A percentile compares a stretch with the other conserved stretches of the same genome.
Conservation (phyloP, 129 eudicot genomes). For the Pseudognaphalium luteoalbum region DNA sequence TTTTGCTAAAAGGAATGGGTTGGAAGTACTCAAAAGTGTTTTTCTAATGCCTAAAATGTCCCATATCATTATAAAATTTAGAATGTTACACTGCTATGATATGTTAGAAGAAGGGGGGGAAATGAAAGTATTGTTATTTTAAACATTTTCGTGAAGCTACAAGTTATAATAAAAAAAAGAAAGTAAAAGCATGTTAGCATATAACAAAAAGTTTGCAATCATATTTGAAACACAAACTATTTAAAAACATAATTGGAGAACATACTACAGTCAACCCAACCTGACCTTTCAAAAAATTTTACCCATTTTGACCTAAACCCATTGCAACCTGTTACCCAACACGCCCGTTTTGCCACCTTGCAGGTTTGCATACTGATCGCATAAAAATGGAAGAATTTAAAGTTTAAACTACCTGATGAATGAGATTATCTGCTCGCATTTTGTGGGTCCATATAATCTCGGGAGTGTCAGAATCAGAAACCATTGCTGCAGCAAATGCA, state of each 20-base stretch:
- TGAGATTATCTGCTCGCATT: constrained; percentile 96
- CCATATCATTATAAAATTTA: not conserved
- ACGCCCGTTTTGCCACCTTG: not conserved
- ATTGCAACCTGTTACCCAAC: not conserved
- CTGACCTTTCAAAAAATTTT: not conserved
- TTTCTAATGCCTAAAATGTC: not conserved
- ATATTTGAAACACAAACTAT: not conserved
- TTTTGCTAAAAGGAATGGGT: not conserved
- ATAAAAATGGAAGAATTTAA: not conserved
- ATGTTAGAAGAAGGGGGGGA: not conserved
- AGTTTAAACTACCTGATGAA: constrained; percentile 62
- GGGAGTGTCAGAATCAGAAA: constrained; percentile 98
- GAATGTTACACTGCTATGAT: not conserved
- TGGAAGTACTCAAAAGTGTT: not conserved
- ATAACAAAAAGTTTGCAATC: not conserved
- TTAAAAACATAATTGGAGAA: not conserved
- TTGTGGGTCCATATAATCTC: constrained; percentile 99
- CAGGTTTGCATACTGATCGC: constrained; percentile 10
- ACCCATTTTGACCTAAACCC: not conserved
- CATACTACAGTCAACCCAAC: not conserved
- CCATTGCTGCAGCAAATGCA: constrained; percentile 99
- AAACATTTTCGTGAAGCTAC: not conserved
- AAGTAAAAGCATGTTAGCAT: not conserved
- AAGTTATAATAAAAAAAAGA: not conserved
- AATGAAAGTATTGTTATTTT: not conserved